These are phyloP conservation scores for Salisapilia sapeloensis DNA, from an alignment of 352 stramenopile genomes.

Conservation along the genomic window DNA sequence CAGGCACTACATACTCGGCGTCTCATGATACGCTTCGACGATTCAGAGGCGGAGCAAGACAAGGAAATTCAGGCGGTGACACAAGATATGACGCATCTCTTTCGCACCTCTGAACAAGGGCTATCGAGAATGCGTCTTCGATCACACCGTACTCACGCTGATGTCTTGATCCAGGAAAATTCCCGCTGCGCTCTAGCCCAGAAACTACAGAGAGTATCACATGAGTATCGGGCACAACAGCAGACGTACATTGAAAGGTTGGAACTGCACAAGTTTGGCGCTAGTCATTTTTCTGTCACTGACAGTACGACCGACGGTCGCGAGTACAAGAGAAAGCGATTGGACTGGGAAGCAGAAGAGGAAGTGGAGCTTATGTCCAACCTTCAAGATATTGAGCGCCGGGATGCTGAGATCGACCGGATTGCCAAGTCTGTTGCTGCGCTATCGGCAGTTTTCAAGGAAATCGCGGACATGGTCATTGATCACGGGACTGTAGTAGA, in stretches of 20 bases:
- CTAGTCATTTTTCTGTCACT: conserved; percentile 36
- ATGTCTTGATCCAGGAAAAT: conserved; percentile 42
- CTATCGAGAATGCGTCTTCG: conserved; percentile 11
- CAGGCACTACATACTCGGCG: conserved; percentile 56
- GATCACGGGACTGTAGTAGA: conserved; percentile 71
- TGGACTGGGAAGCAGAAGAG: background rate
- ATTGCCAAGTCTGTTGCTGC: conserved; percentile 51
- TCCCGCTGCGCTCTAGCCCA: conserved; percentile 45
- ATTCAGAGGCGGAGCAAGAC: conserved; percentile 47
- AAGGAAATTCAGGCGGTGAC: conserved; percentile 50
- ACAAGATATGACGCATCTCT: conserved; percentile 38
- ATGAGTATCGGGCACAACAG: conserved; percentile 41
- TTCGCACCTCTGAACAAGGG: conserved; percentile 43
- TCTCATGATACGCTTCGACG: conserved; percentile 71
- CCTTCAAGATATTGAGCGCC: conserved; percentile 31
- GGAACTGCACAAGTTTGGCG: conserved; percentile 58
- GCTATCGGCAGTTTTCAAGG: conserved; percentile 61
- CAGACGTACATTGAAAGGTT: conserved; percentile 56
- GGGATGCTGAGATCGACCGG: conserved; percentile 57
- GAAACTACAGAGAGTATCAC: conserved; percentile 41
- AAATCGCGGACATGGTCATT: conserved; percentile 70
- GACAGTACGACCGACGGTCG: conserved; percentile 3
- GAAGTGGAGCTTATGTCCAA: conserved; percentile 1
- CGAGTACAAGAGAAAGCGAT: conserved; percentile 2
- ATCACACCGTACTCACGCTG: too few species aligned